These are phyloP conservation scores for Hypoxylon cercidicola DNA, from an alignment of 495 filamentous ascomycete species.

Conservation along the genomic window DNA sequence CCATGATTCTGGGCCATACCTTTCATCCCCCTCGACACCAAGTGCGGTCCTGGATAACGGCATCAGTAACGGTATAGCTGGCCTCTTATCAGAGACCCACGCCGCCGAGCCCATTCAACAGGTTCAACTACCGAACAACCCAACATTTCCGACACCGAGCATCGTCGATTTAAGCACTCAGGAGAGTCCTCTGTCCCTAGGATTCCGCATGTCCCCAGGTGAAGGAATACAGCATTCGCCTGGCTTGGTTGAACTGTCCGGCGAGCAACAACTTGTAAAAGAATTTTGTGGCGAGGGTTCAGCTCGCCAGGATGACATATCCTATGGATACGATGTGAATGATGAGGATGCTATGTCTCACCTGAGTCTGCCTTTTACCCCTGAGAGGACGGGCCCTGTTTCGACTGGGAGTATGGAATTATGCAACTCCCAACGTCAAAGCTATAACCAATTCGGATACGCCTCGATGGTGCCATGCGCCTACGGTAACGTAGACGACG, in stretches of 20 bases:
- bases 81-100: background rate
- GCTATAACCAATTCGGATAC: background rate
- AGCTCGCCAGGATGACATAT: background rate
- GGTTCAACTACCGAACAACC: conserved; percentile 1
- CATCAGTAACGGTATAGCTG: background rate
- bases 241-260: background rate
- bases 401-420: background rate
- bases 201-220: background rate
- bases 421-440: background rate
- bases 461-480: background rate
- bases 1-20: background rate
- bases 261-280: background rate
- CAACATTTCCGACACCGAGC: background rate
- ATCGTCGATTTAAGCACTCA: background rate
- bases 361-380: conserved; percentile 1
- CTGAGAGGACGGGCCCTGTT: background rate
- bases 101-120: background rate
- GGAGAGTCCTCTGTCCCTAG: background rate
- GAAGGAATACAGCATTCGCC: background rate
- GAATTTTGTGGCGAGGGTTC: background rate
- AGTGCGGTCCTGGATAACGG: background rate
- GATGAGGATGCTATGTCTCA: too few species aligned
- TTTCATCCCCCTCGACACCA: background rate
- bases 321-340: background rate
- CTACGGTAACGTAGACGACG: background rate